A percentile compares a stretch with the other conserved stretches of the same genome.
phyloP scores from a whole-genome alignment of 768 basidiomycete genomes.

The Suillus luteus region DNA sequence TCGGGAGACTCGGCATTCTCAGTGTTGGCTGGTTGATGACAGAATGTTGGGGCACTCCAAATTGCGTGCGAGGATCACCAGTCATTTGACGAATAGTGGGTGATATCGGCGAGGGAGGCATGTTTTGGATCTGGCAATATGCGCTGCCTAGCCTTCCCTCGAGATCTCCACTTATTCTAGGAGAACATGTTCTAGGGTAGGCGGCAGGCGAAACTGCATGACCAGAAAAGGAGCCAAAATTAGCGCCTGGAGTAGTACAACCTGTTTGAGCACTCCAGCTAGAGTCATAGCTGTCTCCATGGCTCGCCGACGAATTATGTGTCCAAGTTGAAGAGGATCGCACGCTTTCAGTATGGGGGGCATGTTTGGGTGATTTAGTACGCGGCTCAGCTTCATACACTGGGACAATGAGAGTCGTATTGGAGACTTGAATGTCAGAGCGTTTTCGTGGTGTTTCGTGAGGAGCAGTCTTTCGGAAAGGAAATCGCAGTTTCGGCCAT shows the following conservation, averaged over 20 bases:
- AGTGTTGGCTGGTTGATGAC: conserved; percentile 25
- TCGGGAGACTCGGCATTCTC: conserved; percentile 25
- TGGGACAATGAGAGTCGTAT: conserved; percentile 22
- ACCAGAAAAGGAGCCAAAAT: neutral
- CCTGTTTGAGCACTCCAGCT: neutral
- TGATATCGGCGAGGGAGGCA: conserved; percentile 20
- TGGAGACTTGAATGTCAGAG: conserved; percentile 19
- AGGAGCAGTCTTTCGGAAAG: conserved; percentile 22
- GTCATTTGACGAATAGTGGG: conserved; percentile 17
- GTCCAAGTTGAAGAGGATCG: neutral
- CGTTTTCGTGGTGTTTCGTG: neutral
- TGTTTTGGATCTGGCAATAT: conserved; percentile 26
- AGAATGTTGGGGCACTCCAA: conserved; percentile 34
- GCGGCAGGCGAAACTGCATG: neutral
- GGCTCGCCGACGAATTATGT: conserved; percentile 1
- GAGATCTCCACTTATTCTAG: conserved; percentile 19
- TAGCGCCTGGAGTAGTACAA: neutral
- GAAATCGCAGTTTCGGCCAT: conserved; percentile 24
- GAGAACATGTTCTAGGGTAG: neutral
- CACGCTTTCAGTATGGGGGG: conserved; percentile 3
- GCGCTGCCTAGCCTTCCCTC: conserved; percentile 24
- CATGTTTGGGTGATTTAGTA: conserved; percentile 1
- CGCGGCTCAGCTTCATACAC: conserved; percentile 21
- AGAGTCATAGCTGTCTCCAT: conserved; percentile 4
- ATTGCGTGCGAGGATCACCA: conserved; percentile 29